Conservation (phyloP, 2,329 filamentous ascomycete species). For the Penicillium sp. region DNA sequence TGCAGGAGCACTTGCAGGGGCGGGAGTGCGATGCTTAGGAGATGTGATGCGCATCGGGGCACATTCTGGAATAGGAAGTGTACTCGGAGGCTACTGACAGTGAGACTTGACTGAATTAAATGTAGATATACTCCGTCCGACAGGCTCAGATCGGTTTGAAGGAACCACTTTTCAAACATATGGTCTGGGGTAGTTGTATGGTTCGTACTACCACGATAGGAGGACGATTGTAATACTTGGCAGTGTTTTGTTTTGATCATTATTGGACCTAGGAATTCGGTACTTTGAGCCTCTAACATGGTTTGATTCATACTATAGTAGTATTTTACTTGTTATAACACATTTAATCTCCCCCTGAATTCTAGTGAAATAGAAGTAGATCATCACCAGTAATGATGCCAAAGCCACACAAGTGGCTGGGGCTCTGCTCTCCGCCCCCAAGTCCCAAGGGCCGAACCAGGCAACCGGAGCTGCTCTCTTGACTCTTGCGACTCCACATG, state of each 20-base stretch:
- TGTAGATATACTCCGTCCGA: not conserved
- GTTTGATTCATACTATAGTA: too few species aligned
- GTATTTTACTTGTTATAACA: too few species aligned
- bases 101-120: not conserved
- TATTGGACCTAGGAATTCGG: not conserved
- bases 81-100: not conserved
- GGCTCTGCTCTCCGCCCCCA: conserved; percentile 5
- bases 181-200: not conserved
- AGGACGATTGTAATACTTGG: not conserved
- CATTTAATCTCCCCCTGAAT: not conserved
- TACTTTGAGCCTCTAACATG: not conserved
- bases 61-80: conserved; percentile 4
- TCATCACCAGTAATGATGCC: not conserved
- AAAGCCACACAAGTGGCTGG: conserved; percentile 23
- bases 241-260: not conserved
- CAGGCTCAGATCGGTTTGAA: not conserved
- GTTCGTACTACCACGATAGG: not conserved
- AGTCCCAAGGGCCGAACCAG: conserved; percentile 18
- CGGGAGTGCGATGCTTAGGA: not conserved
- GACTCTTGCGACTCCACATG: conserved; percentile 19
- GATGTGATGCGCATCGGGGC: conserved; percentile 9
- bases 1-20: conserved; percentile 8
- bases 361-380: not conserved
- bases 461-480: conserved; percentile 10
- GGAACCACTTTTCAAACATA: not conserved